These are phyloP conservation scores for Chloropicon primus DNA, from an alignment of 139 green algal genomes.

Conservation along the genomic window DNA sequence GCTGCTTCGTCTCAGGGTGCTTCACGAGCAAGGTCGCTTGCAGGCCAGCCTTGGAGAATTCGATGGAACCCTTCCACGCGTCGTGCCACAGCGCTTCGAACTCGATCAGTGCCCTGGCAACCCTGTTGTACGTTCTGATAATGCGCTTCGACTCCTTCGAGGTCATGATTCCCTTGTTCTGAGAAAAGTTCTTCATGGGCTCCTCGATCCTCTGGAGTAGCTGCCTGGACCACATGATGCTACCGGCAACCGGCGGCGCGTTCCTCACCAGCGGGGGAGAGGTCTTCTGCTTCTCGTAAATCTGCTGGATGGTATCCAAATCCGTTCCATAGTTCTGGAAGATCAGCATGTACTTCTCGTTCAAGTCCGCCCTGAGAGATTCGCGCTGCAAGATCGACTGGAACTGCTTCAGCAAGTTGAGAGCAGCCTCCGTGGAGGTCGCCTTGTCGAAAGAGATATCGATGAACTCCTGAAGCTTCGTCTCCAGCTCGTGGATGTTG, in stretches of 20 bases:
- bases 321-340: constrained; percentile 60
- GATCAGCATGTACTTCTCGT: constrained; percentile 73
- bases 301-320: constrained; percentile 70
- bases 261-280: constrained; percentile 62
- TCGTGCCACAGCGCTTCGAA: constrained; percentile 82
- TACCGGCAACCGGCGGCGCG: constrained; percentile 64
- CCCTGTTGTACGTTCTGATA: constrained; percentile 78
- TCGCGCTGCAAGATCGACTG: constrained; percentile 69
- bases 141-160: constrained; percentile 76
- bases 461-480: constrained; percentile 72
- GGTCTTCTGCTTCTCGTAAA: constrained; percentile 84
- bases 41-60: constrained; percentile 58
- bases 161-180: constrained; percentile 61
- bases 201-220: constrained; percentile 79
- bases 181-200: constrained; percentile 75
- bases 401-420: constrained; percentile 77
- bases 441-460: constrained; percentile 73
- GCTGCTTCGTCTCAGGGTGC: constrained; percentile 55
- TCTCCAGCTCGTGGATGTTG: constrained; percentile 87
- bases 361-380: constrained; percentile 54
- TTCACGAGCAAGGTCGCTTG: constrained; percentile 63
- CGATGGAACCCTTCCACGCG: constrained; percentile 40
- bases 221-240: constrained; percentile 83
- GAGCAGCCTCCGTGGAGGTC: constrained; percentile 65
- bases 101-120: constrained; percentile 72